Evolutionary conservation across 495 filamentous ascomycete species (phyloP).

Genomic region (Penicillium cinerascens): DNA sequence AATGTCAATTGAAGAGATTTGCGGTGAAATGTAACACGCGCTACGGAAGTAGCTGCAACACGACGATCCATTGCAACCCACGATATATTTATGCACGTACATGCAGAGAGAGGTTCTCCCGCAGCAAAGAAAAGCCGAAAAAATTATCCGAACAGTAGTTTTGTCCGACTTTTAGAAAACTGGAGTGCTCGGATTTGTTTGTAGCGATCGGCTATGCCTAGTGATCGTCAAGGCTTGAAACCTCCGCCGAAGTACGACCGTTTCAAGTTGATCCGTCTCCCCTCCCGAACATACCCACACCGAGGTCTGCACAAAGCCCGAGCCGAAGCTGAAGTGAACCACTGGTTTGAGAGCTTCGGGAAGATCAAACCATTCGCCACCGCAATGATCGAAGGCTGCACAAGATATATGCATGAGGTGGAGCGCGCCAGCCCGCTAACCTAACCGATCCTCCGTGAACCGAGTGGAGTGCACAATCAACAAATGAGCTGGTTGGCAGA

Average conservation of each 20-base stretch:
- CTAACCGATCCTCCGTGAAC: neutral
- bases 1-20: neutral
- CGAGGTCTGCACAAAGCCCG: neutral
- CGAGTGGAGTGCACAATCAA: neutral
- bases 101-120: neutral
- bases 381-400: neutral
- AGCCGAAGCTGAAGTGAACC: constrained; percentile 7
- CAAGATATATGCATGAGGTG: neutral
- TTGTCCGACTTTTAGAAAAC: constrained; percentile 7
- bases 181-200: neutral
- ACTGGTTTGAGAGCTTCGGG: neutral
- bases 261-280: constrained; percentile 15
- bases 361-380: neutral
- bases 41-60: neutral
- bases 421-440: neutral
- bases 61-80: neutral
- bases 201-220: constrained; percentile 7
- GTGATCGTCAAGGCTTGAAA: constrained; percentile 20
- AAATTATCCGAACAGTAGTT: constrained; percentile 9
- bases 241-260: constrained; percentile 19
- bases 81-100: neutral
- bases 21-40: neutral
- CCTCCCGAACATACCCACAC: neutral
- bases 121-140: neutral
- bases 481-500: constrained; percentile 4